Base-by-base conservation (phyloP, 305 asterid species). In the Rubia balearica region DNA sequence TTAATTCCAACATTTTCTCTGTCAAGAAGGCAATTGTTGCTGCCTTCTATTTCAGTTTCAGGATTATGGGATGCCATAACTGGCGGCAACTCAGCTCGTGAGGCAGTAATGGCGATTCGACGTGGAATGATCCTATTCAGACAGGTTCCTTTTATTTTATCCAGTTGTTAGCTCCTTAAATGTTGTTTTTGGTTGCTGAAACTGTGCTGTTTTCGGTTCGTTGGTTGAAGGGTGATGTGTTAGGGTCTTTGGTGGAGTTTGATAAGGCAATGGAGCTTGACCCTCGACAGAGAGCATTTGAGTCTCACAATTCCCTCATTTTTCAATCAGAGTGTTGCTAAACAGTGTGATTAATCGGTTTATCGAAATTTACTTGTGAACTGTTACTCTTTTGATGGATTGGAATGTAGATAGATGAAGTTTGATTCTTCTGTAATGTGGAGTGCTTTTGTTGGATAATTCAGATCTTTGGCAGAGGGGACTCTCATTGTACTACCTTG, bases 391-490 rank as follows among this genome's bases (percentile, higher is more conserved):
- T 57, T 56, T 22, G 64, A 22, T 56, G 56, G 24, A 41, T 27
- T 55, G 7, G 11, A 45, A 7, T 46, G 40, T 17, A 36, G 62
- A 46, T n/a, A 38, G 59, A 36, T 36, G n/a, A n/a, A 61, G 36
- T 67, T 66, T 60, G 61, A 22, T 77, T 75, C 63, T 56, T n/a
- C 62, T 63, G 81, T 89, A 81, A 85, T 78, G 60, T 49, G 65
- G 38, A 53, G 60, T 61, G 69, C 19, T 61, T 74, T 78, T 75
- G 72, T 77, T 85, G 74, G 87, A 78, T 78, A 36, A 38, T 85
- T 78, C 95, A 91, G 97, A 88, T 88, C 90, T 88, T 73, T 91
- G 96, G 98, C 98, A 91, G 81, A 89, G 96, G 82, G 97, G 98
- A 6, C 81, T 91, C 71, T 80, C 96, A 7, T 78, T 91, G 13